Evolutionary conservation across 2,329 filamentous ascomycete species (phyloP).

Genomic region (Leptodontidium sp.): DNA sequence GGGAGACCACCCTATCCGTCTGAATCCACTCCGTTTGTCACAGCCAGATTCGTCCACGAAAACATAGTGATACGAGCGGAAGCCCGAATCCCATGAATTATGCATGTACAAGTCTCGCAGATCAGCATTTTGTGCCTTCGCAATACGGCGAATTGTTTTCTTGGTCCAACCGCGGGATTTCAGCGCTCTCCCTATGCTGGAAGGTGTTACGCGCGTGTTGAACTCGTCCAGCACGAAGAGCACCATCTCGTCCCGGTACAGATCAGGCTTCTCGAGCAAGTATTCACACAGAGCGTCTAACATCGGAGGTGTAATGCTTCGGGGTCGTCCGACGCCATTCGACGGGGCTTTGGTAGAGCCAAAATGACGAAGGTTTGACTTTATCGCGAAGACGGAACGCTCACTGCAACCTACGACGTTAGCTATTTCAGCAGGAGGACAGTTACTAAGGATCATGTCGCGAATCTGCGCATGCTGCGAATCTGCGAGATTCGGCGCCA

Average conservation of each 20-base stretch:
- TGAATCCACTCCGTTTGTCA: too few species aligned
- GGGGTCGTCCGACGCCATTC: slow-evolving; percentile 34
- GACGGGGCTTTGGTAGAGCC: slow-evolving; percentile 34
- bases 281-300: slow-evolving; percentile 38
- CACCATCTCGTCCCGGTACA: slow-evolving; percentile 38
- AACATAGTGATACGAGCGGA: too few species aligned
- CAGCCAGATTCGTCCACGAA: too few species aligned
- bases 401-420: slow-evolving; percentile 27
- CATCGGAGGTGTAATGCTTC: slow-evolving; percentile 36
- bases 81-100: too few species aligned
- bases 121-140: too few species aligned
- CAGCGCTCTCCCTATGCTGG: too few species aligned
- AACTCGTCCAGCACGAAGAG: slow-evolving; percentile 35
- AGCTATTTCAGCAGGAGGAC: slow-evolving; percentile 21
- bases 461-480: slow-evolving; percentile 23
- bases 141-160: too few species aligned
- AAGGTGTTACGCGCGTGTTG: background rate
- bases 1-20: too few species aligned
- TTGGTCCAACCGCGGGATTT: too few species aligned
- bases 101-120: too few species aligned
- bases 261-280: slow-evolving; percentile 36
- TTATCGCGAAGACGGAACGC: slow-evolving; percentile 27
- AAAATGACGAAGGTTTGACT: slow-evolving; percentile 35
- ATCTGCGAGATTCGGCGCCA: slow-evolving; percentile 29
- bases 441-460: slow-evolving; percentile 11